Conservation (phyloP, 352 stramenopile species). For the Phytophthora syringae region DNA sequence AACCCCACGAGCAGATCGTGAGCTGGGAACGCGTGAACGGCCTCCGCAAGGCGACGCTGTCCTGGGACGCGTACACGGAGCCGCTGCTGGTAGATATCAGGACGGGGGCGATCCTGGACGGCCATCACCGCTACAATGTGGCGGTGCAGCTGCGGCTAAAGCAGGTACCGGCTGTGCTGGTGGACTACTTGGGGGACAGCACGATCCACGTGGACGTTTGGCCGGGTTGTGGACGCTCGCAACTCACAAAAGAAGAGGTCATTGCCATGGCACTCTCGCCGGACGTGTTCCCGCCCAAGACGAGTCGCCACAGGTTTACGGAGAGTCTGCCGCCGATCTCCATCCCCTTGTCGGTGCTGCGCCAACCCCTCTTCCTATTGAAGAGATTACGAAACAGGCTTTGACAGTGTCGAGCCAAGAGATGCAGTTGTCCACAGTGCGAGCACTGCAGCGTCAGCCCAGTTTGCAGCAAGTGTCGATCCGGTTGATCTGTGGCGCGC, state of each 20-base stretch:
- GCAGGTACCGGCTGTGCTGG: conserved; percentile 76
- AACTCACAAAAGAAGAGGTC: conserved; percentile 80
- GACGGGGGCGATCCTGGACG: conserved; percentile 83
- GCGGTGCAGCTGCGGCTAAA: conserved; percentile 72
- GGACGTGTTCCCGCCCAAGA: conserved; percentile 87
- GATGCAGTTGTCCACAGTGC: conserved; percentile 18
- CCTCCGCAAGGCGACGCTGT: conserved; percentile 78
- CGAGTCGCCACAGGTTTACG: conserved; percentile 82
- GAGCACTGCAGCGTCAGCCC: conserved; percentile 34
- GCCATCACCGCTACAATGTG: conserved; percentile 86
- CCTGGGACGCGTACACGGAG: conserved; percentile 85
- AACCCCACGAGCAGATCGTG: conserved; percentile 87
- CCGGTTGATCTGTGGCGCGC: conserved; percentile 75
- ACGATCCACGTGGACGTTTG: conserved; percentile 85
- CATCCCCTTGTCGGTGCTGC: conserved; percentile 76
- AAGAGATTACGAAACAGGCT: conserved; percentile 36
- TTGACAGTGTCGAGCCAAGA: conserved; percentile 15
- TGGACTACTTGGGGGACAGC: conserved; percentile 81
- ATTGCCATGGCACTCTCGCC: conserved; percentile 85
- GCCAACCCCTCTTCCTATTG: conserved; percentile 63
- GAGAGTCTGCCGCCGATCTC: conserved; percentile 85
- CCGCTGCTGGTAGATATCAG: conserved; percentile 82
- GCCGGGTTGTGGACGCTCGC: conserved; percentile 68
- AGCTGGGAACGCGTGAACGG: conserved; percentile 80
- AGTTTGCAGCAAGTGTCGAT: conserved; percentile 78